Base-by-base conservation (phyloP, 495 filamentous ascomycete genomes). In the Penicillium paxilli region DNA sequence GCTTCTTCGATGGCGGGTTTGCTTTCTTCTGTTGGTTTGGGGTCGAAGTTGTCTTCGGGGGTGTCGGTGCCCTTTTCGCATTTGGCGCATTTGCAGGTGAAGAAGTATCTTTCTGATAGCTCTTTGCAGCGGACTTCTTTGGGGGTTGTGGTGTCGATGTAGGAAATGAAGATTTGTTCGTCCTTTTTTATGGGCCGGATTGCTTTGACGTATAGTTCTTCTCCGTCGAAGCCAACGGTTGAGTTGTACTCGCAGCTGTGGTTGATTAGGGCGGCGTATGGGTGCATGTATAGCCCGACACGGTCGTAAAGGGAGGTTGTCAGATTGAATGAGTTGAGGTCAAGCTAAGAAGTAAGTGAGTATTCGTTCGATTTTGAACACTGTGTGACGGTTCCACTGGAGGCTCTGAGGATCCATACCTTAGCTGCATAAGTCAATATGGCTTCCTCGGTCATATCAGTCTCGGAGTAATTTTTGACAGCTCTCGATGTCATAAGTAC, bases 181-280 rank as follows among this genome's bases (percentile, higher is more conserved):
- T 78, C 76, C 21, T 77, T 69, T 5, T 73, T 58, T 51, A 86
- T 83, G 16, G 68, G 64, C 2, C 63, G 52, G 16, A 80, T 57
- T 17, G 80, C 78, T 47, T 77, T 78, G 46, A 81, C 44, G 37
- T 59, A 75, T 16, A 79, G 57, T 5, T 70, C 62, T 25, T 65
- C 59, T 67, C 78, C 82, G 47, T 88, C 82, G 58, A 88, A 87
- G 12, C 82, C 76, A 26, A 88, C 74, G 12, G 80, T 73, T n/a
- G 83, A 76, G 53, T 89, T 92, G 24, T 85, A 85, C 30, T 79
- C 73, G 67, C 89, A 91, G 47, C 82, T 87, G 69, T 92, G 89
- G 64, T 91, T 91, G 58, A 86, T 77, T 10, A 77, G 60, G 33
- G 81, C 73, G 0, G 80, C 77, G 5, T 79, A 66, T 1, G 83